These are phyloP conservation scores for Diddensiella caesifluorescens DNA, from an alignment of 805 yeast species.

Conservation along the genomic window DNA sequence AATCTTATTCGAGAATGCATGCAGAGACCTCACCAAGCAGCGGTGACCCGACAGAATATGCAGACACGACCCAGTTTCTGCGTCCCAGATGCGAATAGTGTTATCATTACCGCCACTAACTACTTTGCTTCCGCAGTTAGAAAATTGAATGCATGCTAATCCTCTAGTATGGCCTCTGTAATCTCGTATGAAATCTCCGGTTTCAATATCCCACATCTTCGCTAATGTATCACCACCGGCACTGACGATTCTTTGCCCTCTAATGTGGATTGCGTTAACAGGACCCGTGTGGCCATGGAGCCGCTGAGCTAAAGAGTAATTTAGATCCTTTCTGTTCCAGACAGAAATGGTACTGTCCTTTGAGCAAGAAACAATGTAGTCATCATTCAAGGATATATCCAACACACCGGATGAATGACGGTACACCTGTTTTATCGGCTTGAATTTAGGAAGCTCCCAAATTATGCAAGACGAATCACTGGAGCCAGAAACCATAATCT, in stretches of 20 bases:
- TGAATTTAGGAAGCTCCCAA: conserved; percentile 27
- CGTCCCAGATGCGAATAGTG: conserved; percentile 83
- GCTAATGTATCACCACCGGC: conserved; percentile 69
- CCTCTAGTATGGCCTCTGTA: conserved; percentile 79
- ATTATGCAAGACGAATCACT: conserved; percentile 31
- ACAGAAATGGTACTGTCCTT: conserved; percentile 32
- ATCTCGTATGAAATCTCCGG: conserved; percentile 63
- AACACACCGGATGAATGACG: conserved; percentile 29
- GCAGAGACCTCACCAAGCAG: conserved; percentile 65
- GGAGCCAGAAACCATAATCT: conserved; percentile 32
- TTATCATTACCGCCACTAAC: conserved; percentile 86
- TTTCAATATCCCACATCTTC: conserved; percentile 72
- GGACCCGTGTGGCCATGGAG: conserved; percentile 32
- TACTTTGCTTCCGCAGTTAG: conserved; percentile 59
- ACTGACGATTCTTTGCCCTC: conserved; percentile 26
- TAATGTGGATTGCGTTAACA: conserved; percentile 32
- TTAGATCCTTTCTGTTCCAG: conserved; percentile 24
- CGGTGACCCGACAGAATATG: conserved; percentile 71
- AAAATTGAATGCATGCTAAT: conserved; percentile 77
- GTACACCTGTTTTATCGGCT: conserved; percentile 23
- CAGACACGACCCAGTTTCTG: conserved; percentile 64
- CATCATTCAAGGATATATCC: conserved; percentile 24
- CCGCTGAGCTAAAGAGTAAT: conserved; percentile 17
- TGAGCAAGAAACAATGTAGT: conserved; percentile 32
- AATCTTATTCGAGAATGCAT: conserved; percentile 24